Conservation (phyloP, 1,284 basidiomycete species). For the Cutaneotrichosporon sp. region DNA sequence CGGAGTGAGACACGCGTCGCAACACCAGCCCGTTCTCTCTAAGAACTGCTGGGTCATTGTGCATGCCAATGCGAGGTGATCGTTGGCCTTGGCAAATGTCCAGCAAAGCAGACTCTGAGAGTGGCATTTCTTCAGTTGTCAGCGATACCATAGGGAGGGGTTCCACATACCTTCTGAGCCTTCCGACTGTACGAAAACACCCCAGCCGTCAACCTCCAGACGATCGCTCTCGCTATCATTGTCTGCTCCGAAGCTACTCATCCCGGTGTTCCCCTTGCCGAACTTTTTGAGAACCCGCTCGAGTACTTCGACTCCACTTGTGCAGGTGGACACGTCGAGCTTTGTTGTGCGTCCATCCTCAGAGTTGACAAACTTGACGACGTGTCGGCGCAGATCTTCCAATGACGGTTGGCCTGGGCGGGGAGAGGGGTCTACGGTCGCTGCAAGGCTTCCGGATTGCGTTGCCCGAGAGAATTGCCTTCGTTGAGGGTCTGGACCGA, state of each 20-base stretch:
- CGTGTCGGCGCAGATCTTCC: constrained; percentile 74
- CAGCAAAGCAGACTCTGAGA: constrained; percentile 82
- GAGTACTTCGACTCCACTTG: constrained; percentile 77
- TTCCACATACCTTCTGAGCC: constrained; percentile 60
- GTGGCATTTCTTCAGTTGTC: constrained; percentile 60
- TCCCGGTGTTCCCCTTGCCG: constrained; percentile 61
- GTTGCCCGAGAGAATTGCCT: not conserved
- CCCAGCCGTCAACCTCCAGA: constrained; percentile 83
- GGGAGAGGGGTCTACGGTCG: not conserved
- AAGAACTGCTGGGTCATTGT: constrained; percentile 14
- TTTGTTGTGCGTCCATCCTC: constrained; percentile 73
- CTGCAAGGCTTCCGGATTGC: not conserved
- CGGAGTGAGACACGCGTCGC: constrained; percentile 58
- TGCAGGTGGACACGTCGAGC: constrained; percentile 76
- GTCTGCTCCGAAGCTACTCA: constrained; percentile 38
- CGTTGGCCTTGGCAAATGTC: constrained; percentile 81
- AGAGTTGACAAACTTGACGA: constrained; percentile 81
- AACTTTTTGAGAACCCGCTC: constrained; percentile 86
- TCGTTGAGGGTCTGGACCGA: not conserved
- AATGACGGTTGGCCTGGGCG: constrained; percentile 55
- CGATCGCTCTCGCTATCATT: constrained; percentile 59
- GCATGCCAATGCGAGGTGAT: constrained; percentile 56
- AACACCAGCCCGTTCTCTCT: constrained; percentile 82
- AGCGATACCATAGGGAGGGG: not conserved
- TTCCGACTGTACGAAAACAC: constrained; percentile 67